Conservation (phyloP, 192 early-diverging fungal species). For the Podila clonocystis region DNA sequence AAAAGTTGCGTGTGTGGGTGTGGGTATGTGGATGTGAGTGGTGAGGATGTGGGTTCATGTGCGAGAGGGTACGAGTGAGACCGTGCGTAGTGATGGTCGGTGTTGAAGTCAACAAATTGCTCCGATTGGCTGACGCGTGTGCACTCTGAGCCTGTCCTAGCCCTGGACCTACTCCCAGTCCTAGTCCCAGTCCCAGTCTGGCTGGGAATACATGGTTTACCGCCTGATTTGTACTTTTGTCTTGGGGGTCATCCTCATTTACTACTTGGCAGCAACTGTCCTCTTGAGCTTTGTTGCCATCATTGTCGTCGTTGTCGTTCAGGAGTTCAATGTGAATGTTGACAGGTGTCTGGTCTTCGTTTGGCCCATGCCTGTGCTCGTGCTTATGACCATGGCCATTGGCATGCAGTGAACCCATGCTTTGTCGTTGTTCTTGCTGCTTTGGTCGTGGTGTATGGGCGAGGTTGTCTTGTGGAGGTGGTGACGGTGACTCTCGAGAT, state of each 20-base stretch:
- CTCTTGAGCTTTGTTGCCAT: neutral
- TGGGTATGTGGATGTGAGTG: conserved; percentile 4
- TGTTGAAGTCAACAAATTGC: neutral
- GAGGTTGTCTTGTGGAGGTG: neutral
- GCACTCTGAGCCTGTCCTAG: neutral
- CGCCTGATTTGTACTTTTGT: too few species aligned
- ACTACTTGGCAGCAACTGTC: neutral
- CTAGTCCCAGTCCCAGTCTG: neutral
- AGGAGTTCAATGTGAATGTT: conserved; percentile 2
- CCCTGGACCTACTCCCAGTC: neutral
- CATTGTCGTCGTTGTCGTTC: neutral
- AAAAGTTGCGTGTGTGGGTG: conserved; percentile 38
- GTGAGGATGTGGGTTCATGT: neutral
- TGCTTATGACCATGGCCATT: neutral
- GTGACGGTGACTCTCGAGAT: too few species aligned
- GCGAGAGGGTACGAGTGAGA: neutral
- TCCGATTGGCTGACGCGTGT: neutral
- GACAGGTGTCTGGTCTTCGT: neutral
- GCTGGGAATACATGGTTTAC: too few species aligned
- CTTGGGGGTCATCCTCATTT: neutral
- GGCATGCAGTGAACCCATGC: neutral
- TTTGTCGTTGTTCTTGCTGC: neutral
- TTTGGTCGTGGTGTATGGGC: neutral
- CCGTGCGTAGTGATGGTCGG: neutral
- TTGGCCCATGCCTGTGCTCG: neutral